Evolutionary conservation across 257 asterid genomes (phyloP), one percentile per base, ranked within the genome.

Genomic region (Mentha longifolia): DNA sequence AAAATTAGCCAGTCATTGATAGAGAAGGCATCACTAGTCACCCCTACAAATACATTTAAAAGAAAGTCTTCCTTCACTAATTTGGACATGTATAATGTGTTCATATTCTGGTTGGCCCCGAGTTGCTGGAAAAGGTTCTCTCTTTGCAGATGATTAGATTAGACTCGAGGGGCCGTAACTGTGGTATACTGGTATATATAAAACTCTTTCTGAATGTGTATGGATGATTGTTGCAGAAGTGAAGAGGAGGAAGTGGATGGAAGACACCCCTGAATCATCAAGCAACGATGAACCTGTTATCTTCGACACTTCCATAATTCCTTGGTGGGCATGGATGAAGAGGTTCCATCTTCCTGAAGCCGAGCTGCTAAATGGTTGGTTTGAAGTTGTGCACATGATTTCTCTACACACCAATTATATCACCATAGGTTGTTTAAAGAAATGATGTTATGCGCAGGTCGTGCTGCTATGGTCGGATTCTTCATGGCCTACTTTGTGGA

Each of bases 321-420:
- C 99, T 52, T 94, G 97, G 98, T 94, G 99, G 99, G 93, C 95
- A 71, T 94, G 99, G 97, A 83, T 86, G 78, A 89, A 89, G 77
- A 86, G 97, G 78, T 91, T 88, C 71, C 99, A 94, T 85, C 99
- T 94, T 54, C 98, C 99, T 3, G 99, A 94, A 85, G 99, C 99
- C 33, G 99, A 94, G 74, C 82, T 88, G 37, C 99, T 94, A 5
- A 94, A 94, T 28, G 98, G 99, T 91, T 28, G 90, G 97, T 91
- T 63, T 37, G 47, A 42, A 42, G 4, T 42, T 42, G 14, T 9
- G 15, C 47, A 42, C 14, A 42, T 35, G 39, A 35, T 4, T 35
- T 35, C 39, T 5, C 39, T 35, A 35, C 39, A 28, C 31, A 28
- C 31, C 31, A 3, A 28, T 28, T 3, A 28, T 35, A 35, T 35